Evolutionary conservation across 2,329 filamentous ascomycete genomes (phyloP).

Genomic region (Dothiorella sarmentorum): DNA sequence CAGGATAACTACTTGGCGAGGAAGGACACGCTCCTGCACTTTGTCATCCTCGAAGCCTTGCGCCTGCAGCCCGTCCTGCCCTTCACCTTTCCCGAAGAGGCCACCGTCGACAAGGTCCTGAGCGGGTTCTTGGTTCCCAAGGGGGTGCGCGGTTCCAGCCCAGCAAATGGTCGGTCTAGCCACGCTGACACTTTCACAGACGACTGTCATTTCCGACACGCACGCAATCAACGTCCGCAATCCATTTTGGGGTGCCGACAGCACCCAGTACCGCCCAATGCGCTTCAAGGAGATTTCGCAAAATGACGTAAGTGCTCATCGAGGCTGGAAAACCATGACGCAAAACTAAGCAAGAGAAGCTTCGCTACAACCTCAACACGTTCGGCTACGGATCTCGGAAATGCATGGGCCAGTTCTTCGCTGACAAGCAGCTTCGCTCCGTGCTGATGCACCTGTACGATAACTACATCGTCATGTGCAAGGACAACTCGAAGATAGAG

Average conservation of each 20-base stretch:
- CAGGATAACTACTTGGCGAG: not conserved
- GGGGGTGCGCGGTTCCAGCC: not conserved
- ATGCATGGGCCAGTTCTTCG: constrained; percentile 16
- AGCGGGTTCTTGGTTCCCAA: constrained; percentile 11
- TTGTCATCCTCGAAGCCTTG: constrained; percentile 16
- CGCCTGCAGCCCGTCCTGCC: constrained; percentile 16
- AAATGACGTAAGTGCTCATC: not conserved
- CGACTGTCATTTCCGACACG: constrained; percentile 14
- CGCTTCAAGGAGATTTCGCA: constrained; percentile 10
- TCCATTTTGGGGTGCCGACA: constrained; percentile 17
- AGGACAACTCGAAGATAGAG: not conserved
- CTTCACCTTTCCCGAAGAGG: constrained; percentile 12
- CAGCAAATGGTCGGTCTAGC: not conserved
- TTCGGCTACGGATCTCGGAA: constrained; percentile 17
- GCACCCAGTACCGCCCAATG: constrained; percentile 1
- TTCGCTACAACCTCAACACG: constrained; percentile 16
- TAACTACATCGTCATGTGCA: constrained; percentile 10
- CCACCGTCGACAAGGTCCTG: constrained; percentile 4
- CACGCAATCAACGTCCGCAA: constrained; percentile 18
- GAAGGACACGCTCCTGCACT: constrained; percentile 14
- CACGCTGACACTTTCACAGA: not conserved
- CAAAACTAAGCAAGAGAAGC: not conserved
- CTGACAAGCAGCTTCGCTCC: constrained; percentile 11
- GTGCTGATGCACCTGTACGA: constrained; percentile 10
- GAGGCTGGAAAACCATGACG: not conserved